These are phyloP conservation scores for Ophiostoma ips DNA, from an alignment of 2,329 filamentous ascomycete species.

Conservation along the genomic window DNA sequence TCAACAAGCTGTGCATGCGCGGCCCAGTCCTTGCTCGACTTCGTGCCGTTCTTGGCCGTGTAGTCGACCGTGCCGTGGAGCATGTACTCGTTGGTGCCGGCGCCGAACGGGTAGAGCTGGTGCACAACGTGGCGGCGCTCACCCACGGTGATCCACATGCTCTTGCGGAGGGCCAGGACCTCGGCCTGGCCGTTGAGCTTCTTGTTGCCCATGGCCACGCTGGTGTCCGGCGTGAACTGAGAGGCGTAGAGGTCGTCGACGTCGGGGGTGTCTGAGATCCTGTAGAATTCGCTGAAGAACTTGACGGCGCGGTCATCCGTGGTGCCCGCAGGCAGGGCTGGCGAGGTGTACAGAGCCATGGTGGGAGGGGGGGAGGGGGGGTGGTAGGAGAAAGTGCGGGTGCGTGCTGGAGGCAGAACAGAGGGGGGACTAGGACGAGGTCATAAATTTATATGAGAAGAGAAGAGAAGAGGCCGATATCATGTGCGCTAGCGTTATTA, in stretches of 20 bases:
- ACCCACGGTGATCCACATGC: slow-evolving; percentile 20
- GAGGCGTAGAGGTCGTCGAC: slow-evolving; percentile 19
- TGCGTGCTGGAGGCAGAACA: too few relatives aligned
- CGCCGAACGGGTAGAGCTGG: slow-evolving; percentile 20
- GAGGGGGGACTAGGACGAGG: too few relatives aligned
- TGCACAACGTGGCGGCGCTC: slow-evolving; percentile 18
- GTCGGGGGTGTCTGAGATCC: slow-evolving; percentile 19
- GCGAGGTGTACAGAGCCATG: slow-evolving; percentile 7
- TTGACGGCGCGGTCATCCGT: slow-evolving; percentile 14
- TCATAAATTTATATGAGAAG: too few relatives aligned
- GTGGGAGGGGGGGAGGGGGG: too few relatives aligned
- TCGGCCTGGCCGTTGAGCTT: slow-evolving; percentile 16
- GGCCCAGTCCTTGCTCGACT: slow-evolving; percentile 35
- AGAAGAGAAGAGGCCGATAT: too few relatives aligned
- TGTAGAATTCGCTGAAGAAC: slow-evolving; percentile 21
- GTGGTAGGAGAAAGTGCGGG: too few relatives aligned
- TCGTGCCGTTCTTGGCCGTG: slow-evolving; percentile 16
- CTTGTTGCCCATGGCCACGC: slow-evolving; percentile 20
- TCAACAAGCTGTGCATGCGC: slow-evolving; percentile 38
- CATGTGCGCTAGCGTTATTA: too few relatives aligned
- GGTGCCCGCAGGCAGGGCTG: slow-evolving; percentile 9
- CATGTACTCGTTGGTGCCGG: slow-evolving; percentile 19
- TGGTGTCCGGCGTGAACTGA: slow-evolving; percentile 19
- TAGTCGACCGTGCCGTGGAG: slow-evolving; percentile 20
- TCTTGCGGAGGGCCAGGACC: slow-evolving; percentile 17